Evolutionary conservation across 2,329 filamentous ascomycete genomes (phyloP).

Genomic region (Cytospora piceicola): DNA sequence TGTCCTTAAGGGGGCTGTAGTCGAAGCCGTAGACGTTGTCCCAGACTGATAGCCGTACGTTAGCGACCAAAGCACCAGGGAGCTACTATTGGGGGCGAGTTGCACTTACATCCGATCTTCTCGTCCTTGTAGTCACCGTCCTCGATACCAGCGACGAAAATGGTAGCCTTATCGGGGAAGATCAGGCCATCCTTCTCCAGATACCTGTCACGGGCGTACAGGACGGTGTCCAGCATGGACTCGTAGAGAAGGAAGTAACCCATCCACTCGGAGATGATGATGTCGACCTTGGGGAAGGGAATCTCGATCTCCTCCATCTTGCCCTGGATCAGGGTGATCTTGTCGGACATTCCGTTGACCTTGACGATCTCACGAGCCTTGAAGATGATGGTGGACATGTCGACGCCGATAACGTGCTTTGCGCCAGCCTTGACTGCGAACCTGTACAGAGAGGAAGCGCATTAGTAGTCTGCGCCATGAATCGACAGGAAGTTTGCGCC

Average conservation of each 20-base stretch:
- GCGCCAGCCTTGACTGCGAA: constrained; percentile 95
- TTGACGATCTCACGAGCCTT: constrained; percentile 96
- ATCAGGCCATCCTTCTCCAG: constrained; percentile 86
- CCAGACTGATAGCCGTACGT: constrained; percentile 70
- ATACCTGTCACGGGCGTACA: constrained; percentile 94
- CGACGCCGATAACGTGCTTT: constrained; percentile 97
- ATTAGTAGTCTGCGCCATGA: constrained; percentile 10
- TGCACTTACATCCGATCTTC: constrained; percentile 91
- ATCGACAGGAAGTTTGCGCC: not conserved
- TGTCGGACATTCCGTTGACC: constrained; percentile 87
- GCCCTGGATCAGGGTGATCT: constrained; percentile 96
- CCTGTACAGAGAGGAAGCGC: constrained; percentile 55
- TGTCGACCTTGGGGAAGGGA: constrained; percentile 94
- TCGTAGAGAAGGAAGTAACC: constrained; percentile 99
- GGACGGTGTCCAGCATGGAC: constrained; percentile 97
- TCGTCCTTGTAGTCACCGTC: constrained; percentile 99
- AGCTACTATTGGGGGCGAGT: not conserved
- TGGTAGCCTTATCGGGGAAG: constrained; percentile 98
- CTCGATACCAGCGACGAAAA: constrained; percentile 95
- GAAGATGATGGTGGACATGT: constrained; percentile 99
- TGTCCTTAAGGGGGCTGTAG: constrained; percentile 91
- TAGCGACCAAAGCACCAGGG: constrained; percentile 1
- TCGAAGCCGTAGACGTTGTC: constrained; percentile 99
- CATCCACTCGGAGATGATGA: constrained; percentile 99
- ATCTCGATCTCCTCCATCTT: constrained; percentile 99